Conservation (phyloP, 73 alveolate species). For the Tetrahymena thermophila region DNA sequence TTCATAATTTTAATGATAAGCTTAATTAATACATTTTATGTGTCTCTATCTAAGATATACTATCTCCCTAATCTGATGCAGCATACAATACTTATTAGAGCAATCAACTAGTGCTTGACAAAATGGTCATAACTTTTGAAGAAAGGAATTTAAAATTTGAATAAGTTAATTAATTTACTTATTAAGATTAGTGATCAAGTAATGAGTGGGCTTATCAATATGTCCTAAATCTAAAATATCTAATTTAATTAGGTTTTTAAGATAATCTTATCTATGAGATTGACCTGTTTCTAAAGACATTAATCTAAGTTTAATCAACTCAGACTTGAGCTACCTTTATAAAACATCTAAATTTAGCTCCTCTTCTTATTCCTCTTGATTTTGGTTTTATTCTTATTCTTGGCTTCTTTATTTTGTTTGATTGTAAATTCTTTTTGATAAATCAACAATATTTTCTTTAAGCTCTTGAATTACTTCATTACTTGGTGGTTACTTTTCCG, state of each 20-base stretch:
- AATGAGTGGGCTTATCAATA: neutral
- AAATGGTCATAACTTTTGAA: neutral
- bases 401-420: neutral
- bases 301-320: neutral
- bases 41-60: neutral
- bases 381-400: neutral
- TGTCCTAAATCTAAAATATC: neutral
- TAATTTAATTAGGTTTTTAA: neutral
- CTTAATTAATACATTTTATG: neutral
- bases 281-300: neutral
- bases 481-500: neutral
- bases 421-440: neutral
- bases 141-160: neutral
- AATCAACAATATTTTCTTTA: neutral
- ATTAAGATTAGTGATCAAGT: neutral
- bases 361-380: neutral
- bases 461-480: neutral
- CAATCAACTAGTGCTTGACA: neutral
- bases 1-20: neutral
- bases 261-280: neutral
- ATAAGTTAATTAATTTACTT: neutral
- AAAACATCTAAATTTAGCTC: neutral
- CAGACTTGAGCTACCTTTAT: neutral
- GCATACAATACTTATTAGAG: neutral
- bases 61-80: neutral